Base-by-base conservation (phyloP, 2,329 filamentous ascomycete species). In the Paracoccidioides brasiliensis region DNA sequence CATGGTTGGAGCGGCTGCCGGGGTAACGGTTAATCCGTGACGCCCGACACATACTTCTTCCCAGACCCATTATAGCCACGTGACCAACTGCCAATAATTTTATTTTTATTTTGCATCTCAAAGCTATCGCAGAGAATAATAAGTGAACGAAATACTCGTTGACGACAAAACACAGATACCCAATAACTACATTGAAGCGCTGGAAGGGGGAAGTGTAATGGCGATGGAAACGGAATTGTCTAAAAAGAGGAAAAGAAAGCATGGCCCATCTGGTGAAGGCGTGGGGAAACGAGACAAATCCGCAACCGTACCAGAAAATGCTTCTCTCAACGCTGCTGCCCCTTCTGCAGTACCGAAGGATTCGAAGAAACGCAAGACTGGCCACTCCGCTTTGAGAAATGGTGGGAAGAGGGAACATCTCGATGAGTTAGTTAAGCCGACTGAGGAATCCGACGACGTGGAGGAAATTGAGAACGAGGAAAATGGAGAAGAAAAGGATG, bases 161-260 rank as follows among this genome's bases (percentile, higher is more conserved):
- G 42, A 38, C 37, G 6, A 32, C 10, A 5, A 59, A 52, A 56
- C 55, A 54, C 50, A 56, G 15, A 32, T 22, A 3, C 8, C 42
- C 30, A 22, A 37, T 33, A 30, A 51, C 33, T 15, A 41, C 35
- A 3, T 15, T 22, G 15, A 7, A 28, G 48, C 30, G 37, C 48
- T 22, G 22, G 35, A 40, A 28, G 22, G 33, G 37, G 33, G 33
- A 12, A 49, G 9, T 8, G 7, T 66, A 59, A 66, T 63, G 50
- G 62, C 68, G 14, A 68, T 73, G 64, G 69, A 72, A 54, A 64
- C 66, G 33, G 68, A 69, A 49, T 64, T 67, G 51, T 63, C 67
- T 46, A 74, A 74, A 62, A 75, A 74, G 63, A 67, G 72, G 54
- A 75, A 75, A 68, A 73, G 71, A 68, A 74, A 71, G 67, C 71